Base-by-base conservation (phyloP, 345 rosid species). In the Eucalyptus erythrocorys region DNA sequence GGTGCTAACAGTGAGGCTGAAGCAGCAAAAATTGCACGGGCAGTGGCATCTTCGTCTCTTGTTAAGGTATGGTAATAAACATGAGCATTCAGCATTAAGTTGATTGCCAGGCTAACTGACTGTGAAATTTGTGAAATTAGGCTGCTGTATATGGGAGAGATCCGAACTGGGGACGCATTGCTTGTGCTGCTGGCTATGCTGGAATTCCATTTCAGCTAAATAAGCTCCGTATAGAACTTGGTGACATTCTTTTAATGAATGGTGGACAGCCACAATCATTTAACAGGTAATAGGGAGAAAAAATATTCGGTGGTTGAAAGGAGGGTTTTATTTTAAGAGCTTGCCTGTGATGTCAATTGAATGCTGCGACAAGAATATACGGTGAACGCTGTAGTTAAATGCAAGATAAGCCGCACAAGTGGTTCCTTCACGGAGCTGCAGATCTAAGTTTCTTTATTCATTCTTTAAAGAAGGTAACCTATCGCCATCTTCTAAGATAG, bases 111-210 rank as follows among this genome's bases (percentile, higher is more conserved):
- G 40, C 37, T 50, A 48, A 48, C 40, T 86, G 47, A 64, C 49
- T 34, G 5, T 47, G 50, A 86, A 30, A 12, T 86, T 26, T 66
- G 50, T 37, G 82, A 55, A 89, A 61, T 80, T 89, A 97, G 99
- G 98, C 99, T 88, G 99, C 99, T 19, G 95, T 97, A 22, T 97
- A 96, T 61, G 99, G 99, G 13, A 96, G 98, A 95, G 99, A 98
- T 92, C 99, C 99, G 12, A 95, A 98, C 88, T 96, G 99, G 99
- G 99, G 99, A 57, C 94, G 98, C 17, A 96, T 97, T 87, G 99
- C 99, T 90, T 93, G 94, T 90, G 99, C 99, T 91, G 99, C 96
- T 49, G 99, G 99, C 87, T 95, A 95, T 91, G 94, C 99, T 3
- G 99, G 96, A 82, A 90, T 95, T 90, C 85, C 94, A 80, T 98